Evolutionary conservation across 2,329 filamentous ascomycete species (phyloP), one percentile per base, ranked within the genome.

Genomic region (Beauveria sp.): DNA sequence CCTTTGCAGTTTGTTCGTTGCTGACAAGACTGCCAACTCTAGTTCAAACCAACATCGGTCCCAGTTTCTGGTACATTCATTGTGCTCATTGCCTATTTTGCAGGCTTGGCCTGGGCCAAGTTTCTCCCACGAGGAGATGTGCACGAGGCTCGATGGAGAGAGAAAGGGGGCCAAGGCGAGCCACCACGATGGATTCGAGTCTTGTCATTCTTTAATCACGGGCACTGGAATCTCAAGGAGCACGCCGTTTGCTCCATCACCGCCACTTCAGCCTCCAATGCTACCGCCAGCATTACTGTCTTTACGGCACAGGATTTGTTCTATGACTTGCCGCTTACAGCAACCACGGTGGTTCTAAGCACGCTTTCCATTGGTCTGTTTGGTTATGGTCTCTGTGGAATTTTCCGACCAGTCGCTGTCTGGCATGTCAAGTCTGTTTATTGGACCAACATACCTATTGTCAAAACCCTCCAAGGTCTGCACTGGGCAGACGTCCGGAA

Each of bases 351-450:
- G 0, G 72, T 84, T 7, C 63, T 83, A 60, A 75, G 70, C 26
- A 76, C 75, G 16, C 78, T 84, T 56, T 84, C 80, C 0, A 83
- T 84, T 46, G 79, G 79, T 0, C 67, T 84, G 2, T 84, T 83
- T 58, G 81, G 82, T 1, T 84, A 83, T 46, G 81, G 80, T 2
- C 68, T 84, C 3, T 78, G 76, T 48, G 82, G 82, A 8, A 51
- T 84, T 2, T 68, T 84, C 66, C 79, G 82, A 0, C 81, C 81
- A 0, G 75, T 84, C 43, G 74, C 76, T 2, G 81, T 84, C 12
- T 84, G 79, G 75, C 80, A 82, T 56, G 77, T 80, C 5, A 81
- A 84, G 16, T 76, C 80, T 2, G 81, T 84, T 3, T 84, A 82
- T 69, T 84, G 82, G 82, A 72, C 74, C 41, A 80, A 73, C 6